A percentile compares a stretch with the other conserved stretches of the same genome.
These are phyloP conservation scores for Poterioochromonas sp. DNA, from an alignment of 352 stramenopile genomes.

Conservation along the genomic window DNA sequence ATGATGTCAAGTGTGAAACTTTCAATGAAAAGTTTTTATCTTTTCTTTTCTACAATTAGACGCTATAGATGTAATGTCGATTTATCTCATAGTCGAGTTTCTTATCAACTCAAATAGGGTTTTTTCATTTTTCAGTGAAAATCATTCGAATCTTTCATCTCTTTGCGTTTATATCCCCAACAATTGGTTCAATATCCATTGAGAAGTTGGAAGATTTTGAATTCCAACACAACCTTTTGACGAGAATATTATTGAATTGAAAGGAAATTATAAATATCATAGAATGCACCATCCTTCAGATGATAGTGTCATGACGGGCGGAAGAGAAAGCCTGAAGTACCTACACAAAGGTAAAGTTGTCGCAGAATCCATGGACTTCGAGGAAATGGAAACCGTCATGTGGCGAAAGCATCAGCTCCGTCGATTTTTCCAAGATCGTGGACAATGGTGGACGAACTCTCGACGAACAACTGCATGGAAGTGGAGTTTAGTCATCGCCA, in stretches of 20 bases:
- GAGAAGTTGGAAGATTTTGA: too few species aligned
- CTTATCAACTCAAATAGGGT: too few species aligned
- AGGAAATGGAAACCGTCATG: slow-evolving; percentile 29
- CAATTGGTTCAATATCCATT: too few species aligned
- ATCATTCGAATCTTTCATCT: too few species aligned
- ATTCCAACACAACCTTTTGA: too few species aligned
- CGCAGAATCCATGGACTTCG: slow-evolving; percentile 25
- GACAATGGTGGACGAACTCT: slow-evolving; percentile 26
- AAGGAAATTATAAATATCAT: not conserved
- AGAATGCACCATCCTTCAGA: not conserved
- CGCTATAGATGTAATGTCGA: too few species aligned
- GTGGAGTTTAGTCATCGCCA: slow-evolving; percentile 17
- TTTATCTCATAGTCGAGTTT: too few species aligned
- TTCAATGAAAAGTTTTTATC: too few species aligned
- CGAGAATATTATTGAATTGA: not conserved
- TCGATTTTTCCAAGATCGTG: slow-evolving; percentile 31
- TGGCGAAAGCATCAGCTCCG: slow-evolving; percentile 31
- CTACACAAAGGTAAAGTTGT: not conserved
- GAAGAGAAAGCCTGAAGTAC: not conserved
- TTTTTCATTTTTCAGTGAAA: too few species aligned
- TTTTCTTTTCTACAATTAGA: too few species aligned
- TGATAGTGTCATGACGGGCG: not conserved
- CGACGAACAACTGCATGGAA: slow-evolving; percentile 21
- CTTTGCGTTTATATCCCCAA: too few species aligned
- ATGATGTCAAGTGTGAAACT: too few species aligned